Conservation (phyloP, 78 protist species). For the Protostelium mycophagum region DNA sequence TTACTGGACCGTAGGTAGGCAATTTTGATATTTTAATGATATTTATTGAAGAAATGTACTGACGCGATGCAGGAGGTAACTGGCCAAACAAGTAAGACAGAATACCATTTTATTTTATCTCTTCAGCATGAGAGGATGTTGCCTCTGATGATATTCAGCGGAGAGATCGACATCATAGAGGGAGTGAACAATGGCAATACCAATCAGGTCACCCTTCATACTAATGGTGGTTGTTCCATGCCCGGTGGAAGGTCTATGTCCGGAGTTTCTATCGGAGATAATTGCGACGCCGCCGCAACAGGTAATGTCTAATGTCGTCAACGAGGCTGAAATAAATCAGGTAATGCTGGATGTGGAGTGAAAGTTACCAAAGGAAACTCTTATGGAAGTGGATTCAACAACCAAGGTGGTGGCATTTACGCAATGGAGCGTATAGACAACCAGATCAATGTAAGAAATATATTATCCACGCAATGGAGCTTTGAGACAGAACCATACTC, state of each 20-base stretch:
- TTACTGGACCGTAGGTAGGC: too few species aligned
- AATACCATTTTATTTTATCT: too few species aligned
- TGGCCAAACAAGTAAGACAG: not conserved
- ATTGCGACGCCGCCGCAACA: not conserved
- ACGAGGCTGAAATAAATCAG: too few species aligned
- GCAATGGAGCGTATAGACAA: not conserved
- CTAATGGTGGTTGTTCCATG: not conserved
- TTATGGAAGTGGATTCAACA: not conserved
- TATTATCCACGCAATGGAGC: too few species aligned
- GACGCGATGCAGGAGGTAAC: too few species aligned
- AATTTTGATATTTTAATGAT: too few species aligned
- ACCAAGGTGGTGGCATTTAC: not conserved
- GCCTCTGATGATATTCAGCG: too few species aligned
- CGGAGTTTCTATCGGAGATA: not conserved
- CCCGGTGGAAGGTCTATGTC: not conserved
- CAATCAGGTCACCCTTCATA: not conserved
- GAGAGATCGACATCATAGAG: not conserved
- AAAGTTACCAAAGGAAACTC: not conserved
- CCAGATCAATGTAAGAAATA: not conserved
- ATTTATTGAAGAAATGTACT: too few species aligned
- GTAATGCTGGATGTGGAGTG: not conserved
- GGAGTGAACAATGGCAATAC: not conserved
- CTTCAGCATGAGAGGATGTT: too few species aligned
- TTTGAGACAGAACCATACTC: too few species aligned
- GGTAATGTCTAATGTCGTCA: too few species aligned